Evolutionary conservation across 1,284 basidiomycete genomes (phyloP), one percentile per base, ranked within the genome.

Genomic region (Testicularia cyperi): DNA sequence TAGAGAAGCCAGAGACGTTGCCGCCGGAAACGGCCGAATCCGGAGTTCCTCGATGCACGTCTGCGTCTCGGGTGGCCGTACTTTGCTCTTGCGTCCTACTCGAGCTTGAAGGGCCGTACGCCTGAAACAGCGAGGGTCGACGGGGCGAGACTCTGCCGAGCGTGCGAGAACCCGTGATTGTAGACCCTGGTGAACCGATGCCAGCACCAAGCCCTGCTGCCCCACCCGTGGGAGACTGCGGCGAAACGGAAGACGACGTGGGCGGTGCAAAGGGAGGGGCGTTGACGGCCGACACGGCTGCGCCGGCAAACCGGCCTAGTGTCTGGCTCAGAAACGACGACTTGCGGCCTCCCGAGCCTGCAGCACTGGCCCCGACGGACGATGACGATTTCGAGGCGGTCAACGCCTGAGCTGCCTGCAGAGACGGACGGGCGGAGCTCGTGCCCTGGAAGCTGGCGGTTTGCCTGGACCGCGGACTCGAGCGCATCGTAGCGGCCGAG

Each of bases 321-420:
- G 58, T 62, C 58, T 62, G 58, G 36, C 52, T 62, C n/a, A 62
- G 38, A 37, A 62, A 62, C 19, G 47, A 51, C 6, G 52, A 40
- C 43, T 42, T 52, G 29, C 39, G 40, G n/a, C n/a, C n/a, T n/a
- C n/a, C n/a, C n/a, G n/a, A n/a, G n/a, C n/a, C n/a, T n/a, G n/a
- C n/a, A n/a, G n/a, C n/a, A n/a, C n/a, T n/a, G n/a, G n/a, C n/a
- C n/a, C n/a, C n/a, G n/a, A n/a, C n/a, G n/a, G n/a, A n/a, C n/a
- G n/a, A n/a, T n/a, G n/a, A n/a, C n/a, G n/a, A n/a, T n/a, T n/a
- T n/a, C n/a, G n/a, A n/a, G n/a, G n/a, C n/a, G n/a, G n/a, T n/a
- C n/a, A n/a, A n/a, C n/a, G n/a, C n/a, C n/a, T n/a, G n/a, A n/a
- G n/a, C n/a, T n/a, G n/a, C n/a, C n/a, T n/a, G n/a, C n/a, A n/a